Conservation (phyloP, 2,329 filamentous ascomycete genomes). For the Lasiodiplodia gonubiensis region DNA sequence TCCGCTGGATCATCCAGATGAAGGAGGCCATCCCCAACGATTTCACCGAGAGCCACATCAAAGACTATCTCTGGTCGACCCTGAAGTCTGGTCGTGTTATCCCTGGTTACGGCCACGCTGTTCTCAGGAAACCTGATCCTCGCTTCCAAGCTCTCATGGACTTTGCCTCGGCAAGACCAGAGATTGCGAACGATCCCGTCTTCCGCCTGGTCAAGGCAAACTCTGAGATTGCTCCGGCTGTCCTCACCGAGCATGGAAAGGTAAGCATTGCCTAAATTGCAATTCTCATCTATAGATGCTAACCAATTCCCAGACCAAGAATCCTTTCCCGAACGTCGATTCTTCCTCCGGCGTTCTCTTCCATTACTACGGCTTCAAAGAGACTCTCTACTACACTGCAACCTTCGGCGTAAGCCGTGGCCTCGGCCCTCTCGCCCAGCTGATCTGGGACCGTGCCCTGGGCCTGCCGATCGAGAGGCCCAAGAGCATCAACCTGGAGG, state of each 20-base stretch:
- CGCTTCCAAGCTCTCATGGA: constrained; percentile 97
- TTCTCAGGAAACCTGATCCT: constrained; percentile 94
- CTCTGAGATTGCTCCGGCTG: constrained; percentile 85
- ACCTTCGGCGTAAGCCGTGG: constrained; percentile 73
- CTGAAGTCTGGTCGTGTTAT: constrained; percentile 94
- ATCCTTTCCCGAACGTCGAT: constrained; percentile 97
- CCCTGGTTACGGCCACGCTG: constrained; percentile 93
- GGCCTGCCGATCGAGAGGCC: constrained; percentile 96
- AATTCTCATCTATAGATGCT: constrained; percentile 19
- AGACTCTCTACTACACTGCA: constrained; percentile 91
- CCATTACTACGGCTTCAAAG: constrained; percentile 97
- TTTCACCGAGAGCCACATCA: constrained; percentile 82
- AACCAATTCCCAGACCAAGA: constrained; percentile 71
- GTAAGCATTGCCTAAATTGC: constrained; percentile 41
- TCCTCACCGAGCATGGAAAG: constrained; percentile 94
- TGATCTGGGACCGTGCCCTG: constrained; percentile 94
- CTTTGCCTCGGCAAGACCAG: constrained; percentile 82
- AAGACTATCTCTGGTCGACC: constrained; percentile 88
- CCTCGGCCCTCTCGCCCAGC: constrained; percentile 87
- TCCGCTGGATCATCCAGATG: constrained; percentile 97
- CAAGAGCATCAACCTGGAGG: constrained; percentile 94
- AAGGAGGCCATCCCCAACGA: constrained; percentile 80
- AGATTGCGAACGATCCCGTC: constrained; percentile 85
- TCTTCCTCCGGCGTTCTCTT: constrained; percentile 92
- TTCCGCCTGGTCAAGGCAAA: constrained; percentile 95